phyloP scores from a whole-genome alignment of 192 early-diverging fungal genomes.

The Podila minutissima region DNA sequence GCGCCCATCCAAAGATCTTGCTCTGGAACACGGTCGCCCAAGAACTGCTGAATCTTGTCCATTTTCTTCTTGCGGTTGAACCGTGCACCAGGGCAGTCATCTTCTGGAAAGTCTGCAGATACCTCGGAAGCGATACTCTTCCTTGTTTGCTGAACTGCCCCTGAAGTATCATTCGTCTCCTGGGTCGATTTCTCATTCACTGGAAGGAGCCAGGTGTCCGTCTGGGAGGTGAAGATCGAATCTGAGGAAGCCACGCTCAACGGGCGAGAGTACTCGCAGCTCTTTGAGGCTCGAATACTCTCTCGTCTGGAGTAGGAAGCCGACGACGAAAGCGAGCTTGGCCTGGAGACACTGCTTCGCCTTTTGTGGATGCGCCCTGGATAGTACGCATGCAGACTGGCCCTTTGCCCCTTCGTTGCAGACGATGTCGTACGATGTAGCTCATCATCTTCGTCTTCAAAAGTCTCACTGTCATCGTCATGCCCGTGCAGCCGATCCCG shows the following conservation, averaged over 20 bases:
- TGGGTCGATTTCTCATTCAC: neutral
- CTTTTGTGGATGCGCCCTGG: neutral
- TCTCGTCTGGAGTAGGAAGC: neutral
- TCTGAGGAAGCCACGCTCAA: neutral
- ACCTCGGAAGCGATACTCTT: neutral
- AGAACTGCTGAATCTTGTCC: slow-evolving; percentile 57
- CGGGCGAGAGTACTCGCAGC: neutral
- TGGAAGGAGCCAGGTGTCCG: neutral
- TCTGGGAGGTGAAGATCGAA: neutral
- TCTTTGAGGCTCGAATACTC: neutral
- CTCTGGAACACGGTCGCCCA: slow-evolving; percentile 52
- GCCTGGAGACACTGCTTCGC: neutral
- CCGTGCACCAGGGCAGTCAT: neutral
- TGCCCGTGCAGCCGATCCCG: neutral
- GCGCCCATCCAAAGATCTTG: slow-evolving; percentile 47
- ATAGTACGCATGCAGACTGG: neutral
- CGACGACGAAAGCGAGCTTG: neutral
- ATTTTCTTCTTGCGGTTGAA: slow-evolving; percentile 45
- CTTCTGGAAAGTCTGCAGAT: neutral
- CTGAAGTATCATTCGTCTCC: neutral
- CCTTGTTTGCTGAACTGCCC: neutral
- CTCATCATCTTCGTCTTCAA: slow-evolving; percentile 4
- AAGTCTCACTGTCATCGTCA: neutral
- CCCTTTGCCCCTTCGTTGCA: neutral
- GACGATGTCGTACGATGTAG: neutral